A percentile compares a stretch with the other conserved stretches of the same genome.
These are phyloP conservation scores for Rhizophagus sp. DNA, from an alignment of 192 early-diverging fungal species.

Conservation along the genomic window DNA sequence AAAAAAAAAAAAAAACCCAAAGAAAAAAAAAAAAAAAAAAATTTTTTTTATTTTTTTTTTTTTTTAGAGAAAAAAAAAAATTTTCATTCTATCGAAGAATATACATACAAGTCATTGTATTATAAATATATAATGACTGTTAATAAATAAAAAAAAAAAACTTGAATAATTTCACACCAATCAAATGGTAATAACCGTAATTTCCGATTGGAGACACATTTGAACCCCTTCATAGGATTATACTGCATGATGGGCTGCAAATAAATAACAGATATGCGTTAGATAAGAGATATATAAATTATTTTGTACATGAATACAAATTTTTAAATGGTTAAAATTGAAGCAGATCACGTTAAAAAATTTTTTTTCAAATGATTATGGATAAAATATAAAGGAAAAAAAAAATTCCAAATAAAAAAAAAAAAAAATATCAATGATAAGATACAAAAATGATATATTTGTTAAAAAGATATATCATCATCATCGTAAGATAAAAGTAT, in stretches of 20 bases:
- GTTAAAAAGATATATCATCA: not conserved
- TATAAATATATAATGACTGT: not conserved
- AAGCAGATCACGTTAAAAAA: not conserved
- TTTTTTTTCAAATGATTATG: no score
- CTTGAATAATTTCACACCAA: not conserved
- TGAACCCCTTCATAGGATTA: not conserved
- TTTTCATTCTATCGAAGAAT: not conserved
- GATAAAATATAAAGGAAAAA: no score
- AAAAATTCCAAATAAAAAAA: no score
- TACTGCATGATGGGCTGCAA: not conserved
- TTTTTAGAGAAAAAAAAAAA: no score
- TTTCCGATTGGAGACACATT: slow-evolving; percentile 1
- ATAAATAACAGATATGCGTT: not conserved
- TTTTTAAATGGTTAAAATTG: not conserved
- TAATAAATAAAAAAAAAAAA: not conserved
- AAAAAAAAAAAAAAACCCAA: no score
- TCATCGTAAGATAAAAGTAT: not conserved
- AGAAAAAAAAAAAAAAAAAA: no score
- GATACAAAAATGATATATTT: no score
- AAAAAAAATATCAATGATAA: no score
- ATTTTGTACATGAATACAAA: not conserved
- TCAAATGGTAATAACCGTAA: not conserved
- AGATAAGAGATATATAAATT: not conserved
- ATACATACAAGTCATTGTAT: not conserved
- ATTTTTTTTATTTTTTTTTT: no score